Base-by-base conservation (phyloP, 495 filamentous ascomycete genomes). In the Physcia stellaris region DNA sequence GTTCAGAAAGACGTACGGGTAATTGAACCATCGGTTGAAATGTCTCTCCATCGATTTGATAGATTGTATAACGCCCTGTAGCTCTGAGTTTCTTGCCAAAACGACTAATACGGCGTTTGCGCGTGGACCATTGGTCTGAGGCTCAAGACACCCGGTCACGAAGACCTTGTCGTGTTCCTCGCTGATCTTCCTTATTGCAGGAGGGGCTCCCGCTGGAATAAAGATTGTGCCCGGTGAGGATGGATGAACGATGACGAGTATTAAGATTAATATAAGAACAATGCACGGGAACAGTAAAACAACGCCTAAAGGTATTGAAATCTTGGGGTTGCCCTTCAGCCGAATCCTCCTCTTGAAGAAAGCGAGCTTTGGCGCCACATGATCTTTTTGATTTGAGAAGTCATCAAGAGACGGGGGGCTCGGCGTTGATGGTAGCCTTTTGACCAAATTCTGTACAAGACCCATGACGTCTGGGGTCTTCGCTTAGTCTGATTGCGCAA, bases 21-120 rank as follows among this genome's bases (percentile, higher is more conserved):
- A 99, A 58, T 95, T 71, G 57, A 86, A 99, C 92, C 92, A 96
- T 42, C 88, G 75, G 61, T 99, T 99, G 73, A 99, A 99, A 56
- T 99, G 90, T 43, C 90, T 73, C 65, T 99, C 90, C 47, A 99
- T 90, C 35, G 87, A 94, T 66, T 94, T 95, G 47, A 99, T 71
- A 6, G 87, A 95, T 62, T 95, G 82, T 32, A 96, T 77, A 22
- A 99, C 90, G 38, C 90, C 90, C 1, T 93, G 86, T 43, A 99
- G 52, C 61, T 99, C 90, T 70, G 94, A 93, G 58, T 99, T 95
- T 47, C 90, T 68, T 18, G 90, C 90, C 37, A 99, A 72, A 15
- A 99, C 87, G 45, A 99, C 92, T 45, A 99, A 90, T 12, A 82
- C 87, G 35, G 85, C 90, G 57, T 99, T 96, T 48, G 79, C 90